Evolutionary conservation across 352 stramenopile genomes (phyloP).

Genomic region (Ophiocytium majus): DNA sequence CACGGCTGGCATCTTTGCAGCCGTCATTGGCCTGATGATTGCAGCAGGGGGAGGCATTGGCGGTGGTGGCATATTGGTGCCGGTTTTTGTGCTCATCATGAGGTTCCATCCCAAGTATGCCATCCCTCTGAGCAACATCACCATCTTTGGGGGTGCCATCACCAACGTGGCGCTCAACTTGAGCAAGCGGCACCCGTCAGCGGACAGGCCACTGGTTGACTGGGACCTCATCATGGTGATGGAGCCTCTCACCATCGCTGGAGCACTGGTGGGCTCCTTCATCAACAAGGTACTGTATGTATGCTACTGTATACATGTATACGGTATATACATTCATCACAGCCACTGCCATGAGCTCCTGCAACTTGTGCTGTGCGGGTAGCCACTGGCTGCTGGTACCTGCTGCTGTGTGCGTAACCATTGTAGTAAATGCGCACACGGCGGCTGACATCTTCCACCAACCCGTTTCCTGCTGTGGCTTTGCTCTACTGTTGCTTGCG

Average conservation of each 20-base stretch:
- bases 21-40: slow-evolving; percentile 36
- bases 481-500: too few relatives aligned
- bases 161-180: slow-evolving; percentile 88
- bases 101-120: slow-evolving; percentile 86
- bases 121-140: slow-evolving; percentile 91
- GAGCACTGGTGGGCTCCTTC: slow-evolving; percentile 58
- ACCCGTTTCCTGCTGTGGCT: too few relatives aligned
- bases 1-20: slow-evolving; percentile 26
- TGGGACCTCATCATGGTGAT: slow-evolving; percentile 93
- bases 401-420: too few relatives aligned
- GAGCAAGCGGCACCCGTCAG: slow-evolving; percentile 80
- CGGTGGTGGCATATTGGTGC: slow-evolving; percentile 88
- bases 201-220: slow-evolving; percentile 86
- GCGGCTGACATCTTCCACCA: too few relatives aligned
- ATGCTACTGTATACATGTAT: too few relatives aligned
- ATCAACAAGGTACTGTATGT: slow-evolving; percentile 85
- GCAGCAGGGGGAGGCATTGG: slow-evolving; percentile 56
- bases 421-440: too few relatives aligned
- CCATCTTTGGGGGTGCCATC: slow-evolving; percentile 88
- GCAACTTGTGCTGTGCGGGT: too few relatives aligned
- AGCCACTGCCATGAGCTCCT: too few relatives aligned
- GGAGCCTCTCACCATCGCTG: slow-evolving; percentile 77
- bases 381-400: too few relatives aligned
- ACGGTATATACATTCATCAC: too few relatives aligned
- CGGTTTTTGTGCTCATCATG: slow-evolving; percentile 91